Percentiles rank a stretch among this genome's conserved stretches.
Evolutionary conservation across 2,329 filamentous ascomycete genomes (phyloP).

Genomic region (Lachnellula willkommii): DNA sequence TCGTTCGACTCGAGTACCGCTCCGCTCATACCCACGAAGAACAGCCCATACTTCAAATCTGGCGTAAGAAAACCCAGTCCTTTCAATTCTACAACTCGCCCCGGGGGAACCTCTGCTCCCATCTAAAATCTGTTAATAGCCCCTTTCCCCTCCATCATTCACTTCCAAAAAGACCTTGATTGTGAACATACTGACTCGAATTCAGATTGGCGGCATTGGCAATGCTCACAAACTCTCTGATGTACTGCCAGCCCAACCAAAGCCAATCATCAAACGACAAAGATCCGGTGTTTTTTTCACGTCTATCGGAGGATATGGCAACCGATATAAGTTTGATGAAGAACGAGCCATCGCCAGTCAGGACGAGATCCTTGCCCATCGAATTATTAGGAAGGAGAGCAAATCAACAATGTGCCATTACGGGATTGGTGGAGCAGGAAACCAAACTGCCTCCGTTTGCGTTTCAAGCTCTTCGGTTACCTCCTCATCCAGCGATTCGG

Average conservation of each 20-base stretch:
- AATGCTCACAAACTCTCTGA: conserved; percentile 8
- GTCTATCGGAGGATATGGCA: conserved; percentile 14
- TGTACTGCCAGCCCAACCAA: not conserved
- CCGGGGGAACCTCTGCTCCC: too few relatives aligned
- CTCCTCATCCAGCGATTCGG: not conserved
- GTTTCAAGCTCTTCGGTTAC: not conserved
- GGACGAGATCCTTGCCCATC: not conserved
- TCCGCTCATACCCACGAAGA: not conserved
- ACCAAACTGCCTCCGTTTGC: conserved; percentile 8
- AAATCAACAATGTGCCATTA: conserved; percentile 1
- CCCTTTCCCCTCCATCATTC: too few relatives aligned
- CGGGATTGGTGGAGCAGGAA: conserved; percentile 25
- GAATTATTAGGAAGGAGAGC: not conserved
- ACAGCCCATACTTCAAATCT: conserved; percentile 7
- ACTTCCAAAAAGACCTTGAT: too few relatives aligned
- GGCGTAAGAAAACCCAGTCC: conserved; percentile 7
- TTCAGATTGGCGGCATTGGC: conserved; percentile 1
- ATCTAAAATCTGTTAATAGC: too few relatives aligned
- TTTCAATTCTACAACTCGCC: too few relatives aligned
- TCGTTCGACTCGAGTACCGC: not conserved
- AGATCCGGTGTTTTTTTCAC: conserved; percentile 8
- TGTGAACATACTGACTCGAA: too few relatives aligned
- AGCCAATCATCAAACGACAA: not conserved
- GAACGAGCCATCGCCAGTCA: conserved; percentile 7
- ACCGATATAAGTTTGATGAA: conserved; percentile 3